phyloP scores from a whole-genome alignment of 164 flowering plant genomes.

The Houttuynia cordata region DNA sequence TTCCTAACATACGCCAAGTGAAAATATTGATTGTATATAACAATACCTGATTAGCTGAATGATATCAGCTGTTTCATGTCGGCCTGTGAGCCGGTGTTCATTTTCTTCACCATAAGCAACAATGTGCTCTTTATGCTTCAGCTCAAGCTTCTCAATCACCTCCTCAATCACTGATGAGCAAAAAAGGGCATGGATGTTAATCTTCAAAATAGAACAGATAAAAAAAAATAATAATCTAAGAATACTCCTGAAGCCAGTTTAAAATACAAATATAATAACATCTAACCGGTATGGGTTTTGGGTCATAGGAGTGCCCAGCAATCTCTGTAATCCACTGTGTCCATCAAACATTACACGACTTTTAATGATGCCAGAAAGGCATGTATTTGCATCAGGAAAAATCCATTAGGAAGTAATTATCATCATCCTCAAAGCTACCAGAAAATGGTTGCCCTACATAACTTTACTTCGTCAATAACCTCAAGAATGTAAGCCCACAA shows the following conservation, averaged over 20 bases:
- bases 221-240: too few relatives aligned
- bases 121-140: conserved; percentile 35
- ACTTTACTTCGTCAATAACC: conserved; percentile 3
- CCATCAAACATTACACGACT: neutral
- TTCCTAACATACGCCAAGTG: conserved; percentile 10
- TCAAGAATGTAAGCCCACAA: conserved; percentile 26
- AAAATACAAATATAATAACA: neutral
- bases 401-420: neutral
- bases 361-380: neutral
- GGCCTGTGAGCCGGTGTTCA: conserved; percentile 36
- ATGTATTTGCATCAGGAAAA: neutral
- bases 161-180: conserved; percentile 15
- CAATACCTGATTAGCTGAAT: neutral
- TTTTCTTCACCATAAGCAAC: conserved; percentile 36
- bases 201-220: too few relatives aligned
- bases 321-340: conserved; percentile 31
- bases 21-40: neutral
- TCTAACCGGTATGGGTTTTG: conserved; percentile 25
- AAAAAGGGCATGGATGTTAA: neutral
- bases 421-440: neutral
- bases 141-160: conserved; percentile 32
- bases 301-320: conserved; percentile 30
- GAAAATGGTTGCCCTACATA: neutral
- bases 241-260: neutral
- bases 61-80: conserved; percentile 30